Base-by-base conservation (phyloP, 2,329 filamentous ascomycete genomes). In the Mycocentrospora acerina region DNA sequence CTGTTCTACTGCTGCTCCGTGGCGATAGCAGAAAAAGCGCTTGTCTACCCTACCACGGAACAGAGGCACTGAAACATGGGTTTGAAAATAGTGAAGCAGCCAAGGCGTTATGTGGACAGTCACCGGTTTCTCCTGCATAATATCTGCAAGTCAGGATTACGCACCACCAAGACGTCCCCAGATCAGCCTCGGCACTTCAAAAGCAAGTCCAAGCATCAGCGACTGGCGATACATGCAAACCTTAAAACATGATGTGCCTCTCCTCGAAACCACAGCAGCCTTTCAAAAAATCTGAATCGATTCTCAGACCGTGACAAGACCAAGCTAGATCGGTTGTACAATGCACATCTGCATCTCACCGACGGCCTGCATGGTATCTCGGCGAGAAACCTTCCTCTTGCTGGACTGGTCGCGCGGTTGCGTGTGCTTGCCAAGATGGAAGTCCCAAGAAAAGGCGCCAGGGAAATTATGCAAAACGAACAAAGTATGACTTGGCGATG, bases 271-370 rank as follows among this genome's bases (percentile, higher is more conserved):
- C 8, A 14, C 16, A 29, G 22, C 24, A 24, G 46, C 44, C 12
- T 44, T 38, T 11, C 44, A 30, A 10, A 30, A 10, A 39, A 51
- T 24, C 33, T 38, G 2, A 5, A 33, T 2, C 32, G 15, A 6
- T 55, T 51, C 30, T 37, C 51, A 3, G 24, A 37, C 24, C 44
- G 42, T 10, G 16, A 18, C 8, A 12, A 38, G 12, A 40, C 49
- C 30, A 31, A 35, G 10, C 36, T 46, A n/a, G 37, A 44, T 29
- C 49, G 46, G 12, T 32, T 42, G 16, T 30, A 39, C 4, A 35
- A 38, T 2, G 4, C 13, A 3, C 46, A 52, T 18, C 32, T 54
- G 11, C 40, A 43, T 12, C 44, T 40, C 22, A 37, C 37, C 2
- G 32, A 46, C 10, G 41, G 42, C 4, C 2, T 35, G 12, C 48